Base-by-base conservation (phyloP, 331 rosid species). In the Malus hybrid region DNA sequence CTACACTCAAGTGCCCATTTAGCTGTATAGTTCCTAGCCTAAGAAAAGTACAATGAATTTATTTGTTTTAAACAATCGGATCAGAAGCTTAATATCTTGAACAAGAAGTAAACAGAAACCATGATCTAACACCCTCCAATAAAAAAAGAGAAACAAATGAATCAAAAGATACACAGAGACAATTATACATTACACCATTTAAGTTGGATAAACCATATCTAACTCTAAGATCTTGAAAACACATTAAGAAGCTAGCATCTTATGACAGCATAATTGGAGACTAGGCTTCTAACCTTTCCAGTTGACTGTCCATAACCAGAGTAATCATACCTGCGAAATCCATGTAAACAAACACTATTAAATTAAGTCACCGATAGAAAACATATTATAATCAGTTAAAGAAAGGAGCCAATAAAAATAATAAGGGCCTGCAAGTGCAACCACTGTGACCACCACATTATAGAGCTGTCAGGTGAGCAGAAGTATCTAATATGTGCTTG, bases 301-400 rank as follows among this genome's bases (percentile, higher is more conserved):
- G 96, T 88, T 55, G 98, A 91, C 80, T 79, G 97, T 84, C 98
- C 98, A 80, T 93, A 93, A 29, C 98, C 97, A 71, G 98, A 93
- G 85, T 93, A 93, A 84, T 93, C 98, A 22, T 93, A 93, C 75
- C 98, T 93, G 88, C 79, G 82, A 56, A 75, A 33, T 74, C 64
- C 76, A 44, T 20, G 34, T 3, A 76, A 83, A 83, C 63, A 76
- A 78, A 50, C 20, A n/a, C 34, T 12, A 70, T 44, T 27, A 85
- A 78, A 76, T 36, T 68, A 70, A 70, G 33, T 48, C 76, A 76
- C 19, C 3, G 52, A 62, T 15, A 22, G 48, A 32, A 10, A 79
- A 71, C 48, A 73, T 22, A 72, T 33, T 32, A 19, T 39, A 36
- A 14, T 60, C 22, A 33, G 46, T 74, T 50, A 11, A 67, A 73